Percentiles rank a stretch among this genome's conserved stretches.
Conservation (phyloP, 2,329 filamentous ascomycete species). For the Phialemoniopsis sp. region DNA sequence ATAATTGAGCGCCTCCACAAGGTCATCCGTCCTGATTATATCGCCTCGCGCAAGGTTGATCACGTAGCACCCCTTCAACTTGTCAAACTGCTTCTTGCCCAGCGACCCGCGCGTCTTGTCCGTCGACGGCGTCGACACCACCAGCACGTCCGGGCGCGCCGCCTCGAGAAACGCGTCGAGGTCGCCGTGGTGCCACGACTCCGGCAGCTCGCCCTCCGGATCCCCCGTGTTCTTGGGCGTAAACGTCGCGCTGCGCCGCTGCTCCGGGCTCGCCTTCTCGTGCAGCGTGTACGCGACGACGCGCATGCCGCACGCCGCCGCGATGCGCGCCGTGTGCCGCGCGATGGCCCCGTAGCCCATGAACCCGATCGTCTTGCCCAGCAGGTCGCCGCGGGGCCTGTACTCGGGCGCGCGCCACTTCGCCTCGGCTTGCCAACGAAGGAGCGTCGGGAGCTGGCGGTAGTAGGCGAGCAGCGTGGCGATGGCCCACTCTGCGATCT, state of each 20-base stretch:
- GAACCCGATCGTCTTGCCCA: conserved; percentile 1
- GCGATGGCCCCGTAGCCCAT: conserved; percentile 41
- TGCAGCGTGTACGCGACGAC: conserved; percentile 66
- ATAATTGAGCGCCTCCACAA: conserved; percentile 44
- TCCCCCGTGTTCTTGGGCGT: conserved; percentile 58
- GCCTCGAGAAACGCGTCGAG: conserved; percentile 34
- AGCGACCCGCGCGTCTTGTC: conserved; percentile 33
- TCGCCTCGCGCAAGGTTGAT: conserved; percentile 56
- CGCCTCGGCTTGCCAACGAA: background rate
- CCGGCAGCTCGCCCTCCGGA: conserved; percentile 31
- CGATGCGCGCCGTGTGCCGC: conserved; percentile 40
- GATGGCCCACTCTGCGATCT: background rate
- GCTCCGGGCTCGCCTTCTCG: conserved; percentile 44
- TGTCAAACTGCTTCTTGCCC: conserved; percentile 22
- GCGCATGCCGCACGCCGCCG: conserved; percentile 58
- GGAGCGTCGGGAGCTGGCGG: conserved; percentile 2
- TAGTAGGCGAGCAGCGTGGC: too few species aligned
- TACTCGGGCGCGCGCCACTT: background rate
- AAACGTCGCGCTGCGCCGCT: conserved; percentile 54
- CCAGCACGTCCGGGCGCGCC: conserved; percentile 35
- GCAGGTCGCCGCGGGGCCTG: conserved; percentile 1
- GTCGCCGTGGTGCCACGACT: conserved; percentile 34
- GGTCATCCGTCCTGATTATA: conserved; percentile 26
- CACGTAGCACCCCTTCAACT: conserved; percentile 42
- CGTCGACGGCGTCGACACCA: conserved; percentile 35